phyloP scores from a whole-genome alignment of 2,329 filamentous ascomycete species.

The Huntiella decipiens region DNA sequence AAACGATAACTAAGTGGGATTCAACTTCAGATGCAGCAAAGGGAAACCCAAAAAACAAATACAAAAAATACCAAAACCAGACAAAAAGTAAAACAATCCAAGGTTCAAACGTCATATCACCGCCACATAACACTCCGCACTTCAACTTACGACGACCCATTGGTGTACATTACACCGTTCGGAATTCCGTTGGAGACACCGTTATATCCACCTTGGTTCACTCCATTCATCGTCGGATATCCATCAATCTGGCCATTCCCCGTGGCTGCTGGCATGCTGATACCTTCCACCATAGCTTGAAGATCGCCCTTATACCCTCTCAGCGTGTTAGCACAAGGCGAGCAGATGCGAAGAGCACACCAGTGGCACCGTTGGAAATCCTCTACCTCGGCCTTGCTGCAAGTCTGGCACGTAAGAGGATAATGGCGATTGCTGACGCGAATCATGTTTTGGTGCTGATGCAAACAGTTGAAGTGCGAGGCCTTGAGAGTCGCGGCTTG shows the following conservation, averaged over 20 bases:
- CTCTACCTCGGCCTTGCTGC: constrained; percentile 21
- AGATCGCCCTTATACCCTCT: constrained; percentile 25
- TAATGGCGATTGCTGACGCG: constrained; percentile 29
- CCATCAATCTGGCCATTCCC: too few species aligned
- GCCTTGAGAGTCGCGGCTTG: constrained; percentile 25
- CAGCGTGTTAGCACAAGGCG: constrained; percentile 25
- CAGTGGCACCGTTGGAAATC: constrained; percentile 28
- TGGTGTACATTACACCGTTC: too few species aligned
- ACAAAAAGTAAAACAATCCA: background rate
- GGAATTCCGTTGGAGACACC: too few species aligned
- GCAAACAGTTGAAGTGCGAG: constrained; percentile 27
- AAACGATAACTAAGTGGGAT: too few species aligned
- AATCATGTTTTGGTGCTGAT: constrained; percentile 29
- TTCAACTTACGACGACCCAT: too few species aligned
- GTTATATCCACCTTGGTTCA: too few species aligned
- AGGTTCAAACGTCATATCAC: background rate
- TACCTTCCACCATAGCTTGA: constrained; percentile 20
- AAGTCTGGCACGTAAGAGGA: constrained; percentile 34
- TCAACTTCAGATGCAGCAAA: background rate
- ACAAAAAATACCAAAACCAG: background rate
- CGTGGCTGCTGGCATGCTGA: too few species aligned
- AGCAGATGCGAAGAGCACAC: constrained; percentile 34
- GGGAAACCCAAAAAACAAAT: background rate
- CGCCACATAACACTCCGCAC: too few species aligned
- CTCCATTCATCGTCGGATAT: too few species aligned